Percentiles rank a stretch among this genome's conserved stretches.
Conservation (phyloP, 2,329 filamentous ascomycete genomes). For the Colletotrichum sp. region DNA sequence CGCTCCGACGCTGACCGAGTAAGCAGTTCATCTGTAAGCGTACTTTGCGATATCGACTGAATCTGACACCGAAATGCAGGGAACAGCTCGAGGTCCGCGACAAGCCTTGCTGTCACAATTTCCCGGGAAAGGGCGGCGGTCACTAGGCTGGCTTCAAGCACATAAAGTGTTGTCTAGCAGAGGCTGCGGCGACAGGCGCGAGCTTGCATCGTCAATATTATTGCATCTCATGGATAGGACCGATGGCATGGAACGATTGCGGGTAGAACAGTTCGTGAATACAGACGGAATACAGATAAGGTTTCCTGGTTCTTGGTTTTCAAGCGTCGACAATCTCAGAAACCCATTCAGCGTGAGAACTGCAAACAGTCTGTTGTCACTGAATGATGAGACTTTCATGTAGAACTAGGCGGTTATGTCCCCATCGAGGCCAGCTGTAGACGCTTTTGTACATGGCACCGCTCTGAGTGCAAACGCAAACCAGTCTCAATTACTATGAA, state of each 20-base stretch:
- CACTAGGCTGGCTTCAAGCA: not conserved
- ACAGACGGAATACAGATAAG: not conserved
- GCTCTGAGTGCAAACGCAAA: too few species aligned
- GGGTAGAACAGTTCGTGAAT: not conserved
- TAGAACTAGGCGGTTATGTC: not conserved
- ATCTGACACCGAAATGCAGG: not conserved
- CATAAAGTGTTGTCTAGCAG: not conserved
- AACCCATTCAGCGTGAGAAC: not conserved
- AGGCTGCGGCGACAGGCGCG: not conserved
- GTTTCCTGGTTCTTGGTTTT: too few species aligned
- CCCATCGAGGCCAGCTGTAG: not conserved
- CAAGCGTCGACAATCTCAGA: not conserved
- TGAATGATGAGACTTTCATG: not conserved
- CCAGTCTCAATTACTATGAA: too few species aligned
- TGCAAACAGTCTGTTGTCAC: not conserved
- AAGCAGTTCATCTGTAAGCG: not conserved
- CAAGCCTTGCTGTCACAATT: not conserved
- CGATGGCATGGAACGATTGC: too few species aligned
- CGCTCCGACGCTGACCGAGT: not conserved
- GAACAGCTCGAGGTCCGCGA: not conserved
- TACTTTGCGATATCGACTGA: not conserved
- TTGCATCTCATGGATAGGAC: not conserved
- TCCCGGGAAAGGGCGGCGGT: not conserved
- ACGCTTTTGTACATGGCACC: not conserved
- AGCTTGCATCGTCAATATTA: not conserved